A percentile compares a stretch with the other conserved stretches of the same genome.
Evolutionary conservation across 768 basidiomycete species (phyloP).

Genomic region (Rossbeevera mucosa): DNA sequence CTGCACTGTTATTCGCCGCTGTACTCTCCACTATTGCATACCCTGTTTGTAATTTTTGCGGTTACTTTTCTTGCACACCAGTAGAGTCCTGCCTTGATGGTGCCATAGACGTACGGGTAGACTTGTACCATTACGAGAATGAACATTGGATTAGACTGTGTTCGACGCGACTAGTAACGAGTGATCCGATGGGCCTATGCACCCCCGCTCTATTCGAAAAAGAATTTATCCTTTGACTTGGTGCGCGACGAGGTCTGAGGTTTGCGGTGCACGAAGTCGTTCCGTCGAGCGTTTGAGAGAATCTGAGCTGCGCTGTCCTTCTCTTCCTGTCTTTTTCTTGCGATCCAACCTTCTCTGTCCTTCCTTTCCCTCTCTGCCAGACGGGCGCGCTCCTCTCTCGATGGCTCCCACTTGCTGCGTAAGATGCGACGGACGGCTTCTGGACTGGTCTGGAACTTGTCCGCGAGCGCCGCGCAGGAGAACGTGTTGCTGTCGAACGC

Average conservation of each 20-base stretch:
- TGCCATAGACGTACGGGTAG: neutral
- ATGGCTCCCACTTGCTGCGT: constrained; percentile 68
- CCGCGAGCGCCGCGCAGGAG: constrained; percentile 63
- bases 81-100: constrained; percentile 7
- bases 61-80: constrained; percentile 1
- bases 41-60: constrained; percentile 7
- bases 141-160: constrained; percentile 5
- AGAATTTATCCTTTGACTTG: constrained; percentile 35
- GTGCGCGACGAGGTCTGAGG: constrained; percentile 20
- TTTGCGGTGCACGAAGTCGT: constrained; percentile 6
- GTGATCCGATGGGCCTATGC: no score
- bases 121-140: constrained; percentile 8
- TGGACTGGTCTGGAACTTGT: constrained; percentile 72
- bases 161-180: no score
- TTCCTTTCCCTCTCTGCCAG: constrained; percentile 49
- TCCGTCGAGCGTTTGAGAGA: constrained; percentile 19
- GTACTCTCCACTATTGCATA: constrained; percentile 12
- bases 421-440: constrained; percentile 80
- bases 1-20: constrained; percentile 6
- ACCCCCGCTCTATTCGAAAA: no score
- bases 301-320: constrained; percentile 34
- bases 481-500: constrained; percentile 58
- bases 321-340: constrained; percentile 41
- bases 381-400: constrained; percentile 46
- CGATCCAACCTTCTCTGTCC: constrained; percentile 37